Percentiles rank a stretch among this genome's conserved stretches.
These are phyloP conservation scores for Stellera chamaejasme DNA, from an alignment of 345 rosid species.

Conservation along the genomic window DNA sequence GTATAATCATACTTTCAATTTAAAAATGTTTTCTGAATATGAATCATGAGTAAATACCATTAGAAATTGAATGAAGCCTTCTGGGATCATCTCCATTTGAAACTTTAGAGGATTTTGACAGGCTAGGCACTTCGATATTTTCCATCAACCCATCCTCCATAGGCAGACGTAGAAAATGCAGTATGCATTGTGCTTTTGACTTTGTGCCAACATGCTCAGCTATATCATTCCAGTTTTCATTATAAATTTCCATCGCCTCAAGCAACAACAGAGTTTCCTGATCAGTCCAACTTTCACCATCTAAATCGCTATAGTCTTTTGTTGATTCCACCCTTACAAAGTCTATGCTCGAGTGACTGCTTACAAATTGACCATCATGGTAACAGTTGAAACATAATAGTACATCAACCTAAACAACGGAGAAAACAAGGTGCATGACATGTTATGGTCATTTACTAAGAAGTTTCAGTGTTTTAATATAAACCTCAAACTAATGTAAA, in stretches of 20 bases:
- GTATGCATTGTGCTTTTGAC: slow-evolving; percentile 95
- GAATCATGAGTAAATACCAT: slow-evolving; percentile 53
- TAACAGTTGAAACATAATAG: slow-evolving; percentile 72
- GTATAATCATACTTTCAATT: not conserved
- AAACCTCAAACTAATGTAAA: no score
- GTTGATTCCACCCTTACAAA: slow-evolving; percentile 62
- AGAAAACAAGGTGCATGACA: slow-evolving; percentile 3
- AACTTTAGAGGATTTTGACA: slow-evolving; percentile 25
- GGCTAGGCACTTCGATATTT: slow-evolving; percentile 67
- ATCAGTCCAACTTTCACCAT: slow-evolving; percentile 88
- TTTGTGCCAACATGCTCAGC: slow-evolving; percentile 93
- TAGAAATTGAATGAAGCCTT: slow-evolving; percentile 32
- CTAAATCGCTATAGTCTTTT: slow-evolving; percentile 56
- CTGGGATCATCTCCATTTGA: slow-evolving; percentile 45
- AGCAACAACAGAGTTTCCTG: slow-evolving; percentile 88
- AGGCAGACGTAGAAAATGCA: slow-evolving; percentile 85
- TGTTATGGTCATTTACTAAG: no score
- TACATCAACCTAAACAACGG: slow-evolving; percentile 43
- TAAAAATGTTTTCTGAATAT: slow-evolving; percentile 9
- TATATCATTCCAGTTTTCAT: slow-evolving; percentile 84
- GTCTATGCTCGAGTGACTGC: slow-evolving; percentile 87
- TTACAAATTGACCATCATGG: slow-evolving; percentile 79
- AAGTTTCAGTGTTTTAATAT: no score
- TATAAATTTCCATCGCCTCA: slow-evolving; percentile 84
- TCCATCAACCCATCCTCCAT: slow-evolving; percentile 83